A percentile compares a stretch with the other conserved stretches of the same genome.
Conservation (phyloP, 768 basidiomycete species). For the Hortiboletus flavorubellus region DNA sequence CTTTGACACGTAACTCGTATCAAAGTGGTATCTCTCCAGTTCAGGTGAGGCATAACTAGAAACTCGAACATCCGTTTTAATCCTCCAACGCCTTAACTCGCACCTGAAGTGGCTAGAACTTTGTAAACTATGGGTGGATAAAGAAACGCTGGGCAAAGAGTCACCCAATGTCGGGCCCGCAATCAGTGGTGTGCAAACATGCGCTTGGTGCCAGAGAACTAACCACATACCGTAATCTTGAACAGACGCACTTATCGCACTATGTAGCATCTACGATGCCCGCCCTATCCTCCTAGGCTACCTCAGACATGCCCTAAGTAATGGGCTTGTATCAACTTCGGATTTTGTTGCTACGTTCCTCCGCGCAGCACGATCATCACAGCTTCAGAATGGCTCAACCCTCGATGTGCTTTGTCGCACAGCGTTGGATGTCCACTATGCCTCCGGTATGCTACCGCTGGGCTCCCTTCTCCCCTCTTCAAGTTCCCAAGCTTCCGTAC, state of each 20-base stretch:
- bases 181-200: constrained; percentile 50
- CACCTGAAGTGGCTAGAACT: constrained; percentile 61
- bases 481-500: constrained; percentile 46
- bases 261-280: constrained; percentile 69
- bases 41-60: constrained; percentile 46
- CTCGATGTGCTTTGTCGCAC: constrained; percentile 68
- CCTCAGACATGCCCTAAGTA: constrained; percentile 54
- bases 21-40: constrained; percentile 61
- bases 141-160: constrained; percentile 38
- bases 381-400: constrained; percentile 61
- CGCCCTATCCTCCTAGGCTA: constrained; percentile 67
- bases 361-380: constrained; percentile 59
- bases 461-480: constrained; percentile 53
- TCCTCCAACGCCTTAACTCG: neutral
- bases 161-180: constrained; percentile 45
- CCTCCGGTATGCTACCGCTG: constrained; percentile 48
- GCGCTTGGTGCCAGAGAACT: neutral
- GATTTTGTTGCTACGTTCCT: constrained; percentile 66
- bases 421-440: constrained; percentile 61
- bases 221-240: neutral
- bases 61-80: neutral
- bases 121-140: constrained; percentile 59
- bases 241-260: constrained; percentile 64
- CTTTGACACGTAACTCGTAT: constrained; percentile 70
- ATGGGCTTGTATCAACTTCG: constrained; percentile 53